Conservation (phyloP, 495 filamentous ascomycete species). For the Penicillium paradoxum region DNA sequence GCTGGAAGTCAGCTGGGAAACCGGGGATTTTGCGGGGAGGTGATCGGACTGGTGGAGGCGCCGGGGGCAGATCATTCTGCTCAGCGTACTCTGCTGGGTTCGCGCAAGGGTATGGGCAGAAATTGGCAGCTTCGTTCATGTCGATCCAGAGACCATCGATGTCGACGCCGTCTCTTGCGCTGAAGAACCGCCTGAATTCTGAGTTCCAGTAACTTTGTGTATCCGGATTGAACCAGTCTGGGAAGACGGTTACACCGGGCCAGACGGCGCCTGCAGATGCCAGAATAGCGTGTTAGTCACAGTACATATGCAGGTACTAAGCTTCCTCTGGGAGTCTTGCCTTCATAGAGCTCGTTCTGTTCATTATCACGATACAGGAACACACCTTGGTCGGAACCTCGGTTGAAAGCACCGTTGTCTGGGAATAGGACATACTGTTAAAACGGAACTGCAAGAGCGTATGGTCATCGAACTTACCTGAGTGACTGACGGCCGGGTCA, state of each 20-base stretch:
- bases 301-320: not conserved
- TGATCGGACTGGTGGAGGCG: slow-evolving; percentile 56
- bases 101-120: slow-evolving; percentile 69
- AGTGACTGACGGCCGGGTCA: slow-evolving; percentile 64
- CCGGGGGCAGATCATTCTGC: slow-evolving; percentile 58
- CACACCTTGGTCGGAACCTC: slow-evolving; percentile 55
- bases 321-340: slow-evolving; percentile 19
- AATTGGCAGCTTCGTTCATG: slow-evolving; percentile 73
- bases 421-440: not conserved
- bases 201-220: slow-evolving; percentile 67
- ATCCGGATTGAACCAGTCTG: slow-evolving; percentile 76
- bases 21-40: slow-evolving; percentile 62
- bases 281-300: slow-evolving; percentile 1
- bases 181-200: slow-evolving; percentile 69
- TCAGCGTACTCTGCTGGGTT: slow-evolving; percentile 51
- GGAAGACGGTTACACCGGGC: slow-evolving; percentile 76
- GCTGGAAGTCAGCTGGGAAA: slow-evolving; percentile 68
- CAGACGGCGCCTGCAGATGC: slow-evolving; percentile 59
- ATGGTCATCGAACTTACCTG: slow-evolving; percentile 23
- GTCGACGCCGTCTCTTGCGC: slow-evolving; percentile 58
- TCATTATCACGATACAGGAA: slow-evolving; percentile 59
- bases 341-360: slow-evolving; percentile 60
- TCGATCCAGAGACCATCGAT: slow-evolving; percentile 89
- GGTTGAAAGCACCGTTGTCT: slow-evolving; percentile 61
- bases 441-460: not conserved